Percentiles rank a stretch among this genome's conserved stretches.
Evolutionary conservation across 106 monocot species (phyloP).

Genomic region (Triglochin maritima): DNA sequence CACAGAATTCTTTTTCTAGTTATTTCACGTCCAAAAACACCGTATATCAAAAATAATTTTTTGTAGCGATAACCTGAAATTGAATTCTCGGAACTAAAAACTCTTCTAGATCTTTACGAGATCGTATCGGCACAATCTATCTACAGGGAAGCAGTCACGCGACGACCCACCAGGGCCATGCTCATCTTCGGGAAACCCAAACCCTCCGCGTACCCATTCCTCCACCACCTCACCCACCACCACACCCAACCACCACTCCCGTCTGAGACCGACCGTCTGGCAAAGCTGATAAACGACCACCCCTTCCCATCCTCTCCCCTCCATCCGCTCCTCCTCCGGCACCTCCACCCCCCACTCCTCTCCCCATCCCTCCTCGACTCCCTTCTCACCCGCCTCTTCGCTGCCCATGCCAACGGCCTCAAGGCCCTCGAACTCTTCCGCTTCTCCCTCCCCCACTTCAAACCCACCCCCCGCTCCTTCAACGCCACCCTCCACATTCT

Average conservation of each 20-base stretch:
- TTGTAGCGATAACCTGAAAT: no score
- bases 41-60: no score
- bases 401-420: constrained; percentile 14
- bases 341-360: constrained; percentile 1
- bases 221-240: not conserved
- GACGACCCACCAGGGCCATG: not conserved
- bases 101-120: no score
- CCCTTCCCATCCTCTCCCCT: constrained; percentile 7
- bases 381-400: constrained; percentile 10
- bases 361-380: constrained; percentile 7
- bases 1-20: no score
- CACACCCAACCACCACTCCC: not conserved
- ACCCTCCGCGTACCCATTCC: not conserved
- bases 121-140: no score
- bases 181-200: not conserved
- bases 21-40: no score
- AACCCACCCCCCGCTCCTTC: constrained; percentile 14
- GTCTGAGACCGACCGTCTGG: not conserved
- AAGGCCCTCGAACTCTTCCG: constrained; percentile 16
- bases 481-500: constrained; percentile 17
- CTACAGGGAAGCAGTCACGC: not conserved
- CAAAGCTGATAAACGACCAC: constrained; percentile 10
- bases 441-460: constrained; percentile 4
- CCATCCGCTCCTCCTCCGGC: constrained; percentile 1
- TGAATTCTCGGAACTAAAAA: no score